Base-by-base conservation (phyloP, 2,329 filamentous ascomycete genomes). In the Elsinoe arachidis region DNA sequence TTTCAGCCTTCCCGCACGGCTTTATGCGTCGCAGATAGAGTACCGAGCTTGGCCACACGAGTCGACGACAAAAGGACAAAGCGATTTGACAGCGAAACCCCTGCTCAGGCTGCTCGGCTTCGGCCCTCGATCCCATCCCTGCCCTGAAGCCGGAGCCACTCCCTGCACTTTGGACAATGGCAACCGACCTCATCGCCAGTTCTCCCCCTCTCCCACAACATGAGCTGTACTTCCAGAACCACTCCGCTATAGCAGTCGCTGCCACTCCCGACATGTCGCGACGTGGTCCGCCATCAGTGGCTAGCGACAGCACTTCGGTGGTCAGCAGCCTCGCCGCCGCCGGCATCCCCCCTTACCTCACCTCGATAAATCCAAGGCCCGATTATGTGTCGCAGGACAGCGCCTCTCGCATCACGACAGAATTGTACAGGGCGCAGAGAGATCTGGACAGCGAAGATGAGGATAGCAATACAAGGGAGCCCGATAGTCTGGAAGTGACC, bases 341-440 rank as follows among this genome's bases (percentile, higher is more conserved):
- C 26, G 39, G 37, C 14, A 7, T 33, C 11, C 54, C 54, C 33
- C 41, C 41, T 38, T 56, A 56, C 54, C 21, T 56, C 23, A 49
- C 54, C 9, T 56, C 54, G 39, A 33, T 56, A 23, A 84, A 84
- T 46, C 93, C 92, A 9, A 78, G 86, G 63, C 86, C 93, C 30
- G 88, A 85, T 15, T 99, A 95, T 73, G 91, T 99, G 66, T 91
- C 92, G 47, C 79, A 84, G 33, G 86, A 90, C 46, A 90, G 92
- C 59, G 93, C 92, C 54, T 90, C 89, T 15, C 90, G 96, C 69
- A 92, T 95, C 61, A 85, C 97, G 64, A 92, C 89, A 59, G 90
- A 90, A 67, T 86, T 95, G 68, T 86, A 93, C 72, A 88, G 92
- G 67, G 84, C 81, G 63, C 84, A 87, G 67, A 80, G 84, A 59